Evolutionary conservation across 2,329 filamentous ascomycete genomes (phyloP).

Genomic region (Botrytis deweyae): DNA sequence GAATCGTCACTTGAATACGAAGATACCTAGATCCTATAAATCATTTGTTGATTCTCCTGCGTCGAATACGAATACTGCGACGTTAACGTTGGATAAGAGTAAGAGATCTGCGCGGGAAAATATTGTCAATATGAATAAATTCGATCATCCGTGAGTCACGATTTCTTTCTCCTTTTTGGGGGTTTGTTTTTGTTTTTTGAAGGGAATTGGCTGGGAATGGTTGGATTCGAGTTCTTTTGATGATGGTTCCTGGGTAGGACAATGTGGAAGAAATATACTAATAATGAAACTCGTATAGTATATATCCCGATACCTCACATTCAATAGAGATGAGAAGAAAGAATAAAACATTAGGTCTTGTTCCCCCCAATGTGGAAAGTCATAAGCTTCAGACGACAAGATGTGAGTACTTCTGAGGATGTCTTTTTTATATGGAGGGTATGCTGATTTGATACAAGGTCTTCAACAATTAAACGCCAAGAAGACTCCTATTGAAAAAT

Average conservation of each 20-base stretch:
- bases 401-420: slow-evolving; percentile 28
- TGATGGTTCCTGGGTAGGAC: neutral
- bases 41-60: neutral
- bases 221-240: no score
- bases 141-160: slow-evolving; percentile 24
- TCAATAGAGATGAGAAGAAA: slow-evolving; percentile 31
- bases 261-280: neutral
- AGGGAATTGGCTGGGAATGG: no score
- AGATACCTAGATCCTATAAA: neutral
- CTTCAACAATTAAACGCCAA: slow-evolving; percentile 37
- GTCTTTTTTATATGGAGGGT: neutral
- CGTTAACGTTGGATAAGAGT: neutral
- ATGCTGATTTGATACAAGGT: slow-evolving; percentile 26
- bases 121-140: neutral
- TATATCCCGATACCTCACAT: slow-evolving; percentile 36
- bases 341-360: slow-evolving; percentile 34
- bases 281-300: neutral
- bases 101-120: neutral
- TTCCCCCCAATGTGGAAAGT: slow-evolving; percentile 36
- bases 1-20: neutral
- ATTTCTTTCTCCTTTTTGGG: neutral
- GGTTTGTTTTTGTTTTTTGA: no score
- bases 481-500: slow-evolving; percentile 37
- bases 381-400: slow-evolving; percentile 34
- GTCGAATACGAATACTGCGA: neutral